Evolutionary conservation across 202 grass and related monocot species (phyloP).

Genomic region (Schoenoplectus tabernaemontani): DNA sequence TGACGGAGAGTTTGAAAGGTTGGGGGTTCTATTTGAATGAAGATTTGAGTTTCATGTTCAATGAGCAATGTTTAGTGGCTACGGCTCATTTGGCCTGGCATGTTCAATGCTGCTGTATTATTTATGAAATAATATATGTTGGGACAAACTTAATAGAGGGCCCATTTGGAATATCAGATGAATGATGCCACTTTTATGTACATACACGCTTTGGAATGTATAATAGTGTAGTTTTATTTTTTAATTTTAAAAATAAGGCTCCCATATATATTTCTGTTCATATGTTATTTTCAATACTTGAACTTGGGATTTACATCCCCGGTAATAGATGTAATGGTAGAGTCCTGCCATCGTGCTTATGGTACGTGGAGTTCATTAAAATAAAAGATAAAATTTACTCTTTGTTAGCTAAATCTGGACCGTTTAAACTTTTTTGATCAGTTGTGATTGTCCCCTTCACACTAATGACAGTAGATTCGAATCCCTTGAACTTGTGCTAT

Average conservation of each 20-base stretch:
- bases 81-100: neutral
- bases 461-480: too few relatives aligned
- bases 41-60: neutral
- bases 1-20: neutral
- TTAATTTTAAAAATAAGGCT: neutral
- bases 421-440: too few relatives aligned
- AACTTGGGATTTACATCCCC: too few relatives aligned
- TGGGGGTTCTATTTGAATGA: neutral
- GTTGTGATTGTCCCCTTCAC: too few relatives aligned
- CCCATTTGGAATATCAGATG: neutral
- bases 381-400: too few relatives aligned
- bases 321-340: too few relatives aligned
- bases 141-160: neutral
- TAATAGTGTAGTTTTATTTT: neutral
- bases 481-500: too few relatives aligned
- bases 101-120: neutral
- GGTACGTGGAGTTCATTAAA: too few relatives aligned
- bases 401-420: too few relatives aligned
- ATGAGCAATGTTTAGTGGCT: neutral
- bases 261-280: too few relatives aligned
- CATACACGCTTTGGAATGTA: neutral
- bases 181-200: neutral
- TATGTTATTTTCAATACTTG: neutral
- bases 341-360: too few relatives aligned
- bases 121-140: slow-evolving; percentile 1